These are phyloP conservation scores for Protea cynaroides DNA, from an alignment of 164 flowering plant species.

Conservation along the genomic window DNA sequence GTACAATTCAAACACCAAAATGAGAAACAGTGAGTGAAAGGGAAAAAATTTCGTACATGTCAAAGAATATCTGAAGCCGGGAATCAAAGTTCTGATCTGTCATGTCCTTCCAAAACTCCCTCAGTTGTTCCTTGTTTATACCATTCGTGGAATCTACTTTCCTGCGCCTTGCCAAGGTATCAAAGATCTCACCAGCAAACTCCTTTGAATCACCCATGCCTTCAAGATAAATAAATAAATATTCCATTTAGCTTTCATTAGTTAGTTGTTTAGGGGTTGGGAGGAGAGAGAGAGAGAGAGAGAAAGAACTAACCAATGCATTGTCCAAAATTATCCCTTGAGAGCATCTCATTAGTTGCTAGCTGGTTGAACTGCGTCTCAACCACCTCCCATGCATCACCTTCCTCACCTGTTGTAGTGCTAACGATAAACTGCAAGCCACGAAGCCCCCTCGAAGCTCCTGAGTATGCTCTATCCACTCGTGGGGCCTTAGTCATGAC, in stretches of 20 bases:
- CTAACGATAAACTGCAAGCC: conserved; percentile 74
- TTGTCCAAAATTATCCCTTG: conserved; percentile 61
- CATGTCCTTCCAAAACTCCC: conserved; percentile 78
- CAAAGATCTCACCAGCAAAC: conserved; percentile 66
- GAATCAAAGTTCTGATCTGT: conserved; percentile 59
- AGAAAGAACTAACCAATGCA: conserved; percentile 53
- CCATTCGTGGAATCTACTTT: conserved; percentile 37
- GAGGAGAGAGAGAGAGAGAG: background rate
- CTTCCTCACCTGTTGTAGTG: conserved; percentile 57
- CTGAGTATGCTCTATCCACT: conserved; percentile 32
- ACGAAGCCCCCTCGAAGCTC: conserved; percentile 47
- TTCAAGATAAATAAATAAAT: conserved; percentile 16
- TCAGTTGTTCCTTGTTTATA: conserved; percentile 42
- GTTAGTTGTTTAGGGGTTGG: background rate
- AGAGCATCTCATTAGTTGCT: conserved; percentile 47
- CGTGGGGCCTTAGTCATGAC: conserved; percentile 11
- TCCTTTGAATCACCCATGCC: conserved; percentile 88
- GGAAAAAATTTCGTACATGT: conserved; percentile 54
- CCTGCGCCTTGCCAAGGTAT: conserved; percentile 68
- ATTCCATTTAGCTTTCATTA: background rate
- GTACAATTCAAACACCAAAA: background rate
- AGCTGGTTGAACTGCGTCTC: conserved; percentile 60
- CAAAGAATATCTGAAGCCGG: conserved; percentile 91
- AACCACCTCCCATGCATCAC: conserved; percentile 62
- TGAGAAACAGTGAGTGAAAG: background rate